These are phyloP conservation scores for Phaeolepiota aurea DNA, from an alignment of 768 basidiomycete genomes.

Conservation along the genomic window DNA sequence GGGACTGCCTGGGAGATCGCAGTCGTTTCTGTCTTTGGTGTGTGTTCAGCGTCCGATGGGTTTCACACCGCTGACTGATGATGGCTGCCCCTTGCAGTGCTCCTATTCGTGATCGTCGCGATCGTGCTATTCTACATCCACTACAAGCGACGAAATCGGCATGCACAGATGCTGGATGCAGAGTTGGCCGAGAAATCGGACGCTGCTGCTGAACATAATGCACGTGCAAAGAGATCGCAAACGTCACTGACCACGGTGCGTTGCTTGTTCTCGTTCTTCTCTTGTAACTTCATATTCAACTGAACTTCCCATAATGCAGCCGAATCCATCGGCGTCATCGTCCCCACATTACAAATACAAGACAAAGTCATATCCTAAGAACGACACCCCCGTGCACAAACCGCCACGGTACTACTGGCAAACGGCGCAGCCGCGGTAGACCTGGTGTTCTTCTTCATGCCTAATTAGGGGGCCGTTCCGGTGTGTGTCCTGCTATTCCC, in stretches of 20 bases:
- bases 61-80: not conserved
- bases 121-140: conserved; percentile 11
- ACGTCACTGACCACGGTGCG: not conserved
- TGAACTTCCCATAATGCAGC: not conserved
- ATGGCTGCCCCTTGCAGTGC: conserved; percentile 7
- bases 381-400: not conserved
- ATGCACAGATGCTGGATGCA: conserved; percentile 4
- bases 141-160: conserved; percentile 5
- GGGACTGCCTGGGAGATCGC: conserved; percentile 29
- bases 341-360: too few relatives aligned
- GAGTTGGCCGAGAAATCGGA: conserved; percentile 2
- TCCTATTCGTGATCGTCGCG: conserved; percentile 11
- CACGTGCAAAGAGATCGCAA: not conserved
- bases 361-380: not conserved
- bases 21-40: conserved; percentile 23
- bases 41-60: conserved; percentile 7
- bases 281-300: not conserved
- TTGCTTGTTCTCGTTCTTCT: not conserved
- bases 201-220: not conserved
- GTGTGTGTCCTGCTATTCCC: too few relatives aligned
- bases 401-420: conserved; percentile 4
- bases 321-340: not conserved
- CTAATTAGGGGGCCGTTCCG: too few relatives aligned
- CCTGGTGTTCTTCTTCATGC: too few relatives aligned
- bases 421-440: not conserved